A percentile compares a stretch with the other conserved stretches of the same genome.
Evolutionary conservation across 495 filamentous ascomycete species (phyloP).

Genomic region (Penicillium samsonianum): DNA sequence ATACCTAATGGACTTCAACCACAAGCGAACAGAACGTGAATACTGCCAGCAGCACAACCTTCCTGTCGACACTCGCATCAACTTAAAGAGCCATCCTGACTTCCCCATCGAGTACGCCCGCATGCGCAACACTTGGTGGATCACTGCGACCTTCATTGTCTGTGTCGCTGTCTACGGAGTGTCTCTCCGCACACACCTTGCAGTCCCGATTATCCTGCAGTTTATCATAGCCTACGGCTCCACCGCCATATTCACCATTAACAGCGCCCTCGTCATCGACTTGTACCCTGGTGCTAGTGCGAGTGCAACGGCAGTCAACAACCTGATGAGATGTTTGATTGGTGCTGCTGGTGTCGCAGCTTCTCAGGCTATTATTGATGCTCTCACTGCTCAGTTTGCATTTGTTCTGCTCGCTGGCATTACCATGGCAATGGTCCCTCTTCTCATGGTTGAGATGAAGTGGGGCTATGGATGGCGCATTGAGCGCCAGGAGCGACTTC

Average conservation of each 20-base stretch:
- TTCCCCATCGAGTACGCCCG: constrained; percentile 55
- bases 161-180: constrained; percentile 34
- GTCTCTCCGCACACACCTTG: constrained; percentile 41
- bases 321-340: constrained; percentile 66
- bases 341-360: constrained; percentile 66
- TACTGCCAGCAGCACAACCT: constrained; percentile 42
- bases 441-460: constrained; percentile 41
- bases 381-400: constrained; percentile 58
- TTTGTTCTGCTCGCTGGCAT: constrained; percentile 62
- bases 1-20: constrained; percentile 45
- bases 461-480: constrained; percentile 49
- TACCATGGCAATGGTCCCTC: constrained; percentile 34
- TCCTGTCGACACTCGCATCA: constrained; percentile 42
- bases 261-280: constrained; percentile 65
- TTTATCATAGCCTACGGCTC: constrained; percentile 52
- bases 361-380: constrained; percentile 62
- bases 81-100: constrained; percentile 42
- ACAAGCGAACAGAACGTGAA: constrained; percentile 37
- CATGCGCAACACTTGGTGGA: constrained; percentile 49
- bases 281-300: constrained; percentile 61
- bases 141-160: constrained; percentile 37
- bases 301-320: constrained; percentile 71
- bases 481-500: constrained; percentile 30
- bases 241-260: constrained; percentile 54
- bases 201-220: constrained; percentile 56